A percentile compares a stretch with the other conserved stretches of the same genome.
Conservation (phyloP, 768 basidiomycete species). For the Russula olivacea region DNA sequence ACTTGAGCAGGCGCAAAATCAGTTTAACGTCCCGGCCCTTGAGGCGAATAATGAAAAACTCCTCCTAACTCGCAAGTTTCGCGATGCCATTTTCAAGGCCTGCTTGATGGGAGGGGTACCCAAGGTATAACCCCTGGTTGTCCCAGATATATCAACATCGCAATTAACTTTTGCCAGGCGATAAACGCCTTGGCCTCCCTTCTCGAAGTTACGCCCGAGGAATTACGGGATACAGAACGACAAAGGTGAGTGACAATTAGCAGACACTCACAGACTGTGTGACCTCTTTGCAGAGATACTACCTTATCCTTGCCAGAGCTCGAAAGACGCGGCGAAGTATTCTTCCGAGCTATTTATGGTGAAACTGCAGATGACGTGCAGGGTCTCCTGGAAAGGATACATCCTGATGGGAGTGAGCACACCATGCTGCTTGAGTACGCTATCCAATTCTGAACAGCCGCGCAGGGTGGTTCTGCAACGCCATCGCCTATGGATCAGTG, state of each 20-base stretch:
- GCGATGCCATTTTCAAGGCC: slow-evolving; percentile 58
- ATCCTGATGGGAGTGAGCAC: slow-evolving; percentile 58
- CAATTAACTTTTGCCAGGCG: slow-evolving; percentile 34
- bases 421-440: neutral
- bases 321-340: slow-evolving; percentile 36
- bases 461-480: slow-evolving; percentile 49
- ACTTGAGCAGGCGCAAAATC: slow-evolving; percentile 30
- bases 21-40: slow-evolving; percentile 23
- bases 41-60: slow-evolving; percentile 35
- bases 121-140: slow-evolving; percentile 37
- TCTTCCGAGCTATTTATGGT: slow-evolving; percentile 51
- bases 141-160: neutral
- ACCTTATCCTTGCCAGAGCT: slow-evolving; percentile 41
- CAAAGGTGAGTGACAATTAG: slow-evolving; percentile 40
- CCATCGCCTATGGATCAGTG: slow-evolving; percentile 50
- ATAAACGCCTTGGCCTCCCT: slow-evolving; percentile 54
- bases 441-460: neutral
- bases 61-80: slow-evolving; percentile 47
- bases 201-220: slow-evolving; percentile 47
- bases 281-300: slow-evolving; percentile 34
- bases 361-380: slow-evolving; percentile 47
- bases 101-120: slow-evolving; percentile 52
- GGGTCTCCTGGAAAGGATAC: slow-evolving; percentile 42
- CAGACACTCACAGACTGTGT: neutral
- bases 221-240: slow-evolving; percentile 42